Base-by-base conservation (phyloP, 2,329 filamentous ascomycete species). In the Fusarium torreyae region DNA sequence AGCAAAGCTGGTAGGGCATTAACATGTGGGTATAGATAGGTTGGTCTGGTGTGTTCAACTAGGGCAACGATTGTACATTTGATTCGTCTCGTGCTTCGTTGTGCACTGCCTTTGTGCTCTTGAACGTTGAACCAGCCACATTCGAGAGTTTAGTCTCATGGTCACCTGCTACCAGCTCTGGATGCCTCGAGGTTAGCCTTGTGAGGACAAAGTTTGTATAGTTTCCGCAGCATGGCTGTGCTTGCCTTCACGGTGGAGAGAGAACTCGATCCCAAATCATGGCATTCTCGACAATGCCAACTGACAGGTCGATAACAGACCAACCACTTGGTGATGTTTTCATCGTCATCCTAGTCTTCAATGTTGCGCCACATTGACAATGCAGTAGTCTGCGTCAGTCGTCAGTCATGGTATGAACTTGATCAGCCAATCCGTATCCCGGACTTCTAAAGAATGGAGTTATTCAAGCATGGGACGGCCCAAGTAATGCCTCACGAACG, bases 191-290 rank as follows among this genome's bases (percentile, higher is more conserved):
- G 13, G 43, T 53, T 50, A 57, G 40, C 63, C 43, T 43, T 36
- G 26, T 24, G 22, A 36, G 28, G 51, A 48, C 11, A 15, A n/a
- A 34, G 50, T 59, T 40, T 44, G 63, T 56, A 49, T 63, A 45
- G 45, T 48, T 57, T 18, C 39, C 44, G 40, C 14, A 53, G 17
- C 18, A 53, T 31, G 57, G 62, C 54, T 68, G 63, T 57, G 56
- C 33, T 57, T 43, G 33, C 50, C 31, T 40, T 59, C 46, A 53
- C 50, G 50, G 44, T 70, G 57, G 54, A 53, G 45, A 55, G 40
- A 28, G 26, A 49, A 57, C 45, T 56, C 38, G n/a, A 43, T 42
- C 10, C 48, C 50, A 28, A 43, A 54, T 40, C 45, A 63, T 57
- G 62, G 36, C 31, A 58, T 63, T 64, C 57, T 46, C 39, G 51